phyloP scores from a whole-genome alignment of 208 protist genomes.

The Angomonas ambiguus region DNA sequence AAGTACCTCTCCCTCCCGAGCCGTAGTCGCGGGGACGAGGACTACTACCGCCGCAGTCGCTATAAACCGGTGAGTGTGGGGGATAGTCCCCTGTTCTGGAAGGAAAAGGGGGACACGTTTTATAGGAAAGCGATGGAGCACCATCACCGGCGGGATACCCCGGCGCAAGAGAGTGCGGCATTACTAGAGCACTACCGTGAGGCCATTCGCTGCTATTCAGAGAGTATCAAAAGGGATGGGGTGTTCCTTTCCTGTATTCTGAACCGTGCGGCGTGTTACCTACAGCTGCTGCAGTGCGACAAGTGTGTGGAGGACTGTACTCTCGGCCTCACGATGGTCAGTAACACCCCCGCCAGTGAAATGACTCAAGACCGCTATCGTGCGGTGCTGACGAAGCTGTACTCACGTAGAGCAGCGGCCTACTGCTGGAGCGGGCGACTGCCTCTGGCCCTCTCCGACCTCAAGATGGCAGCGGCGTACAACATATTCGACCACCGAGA shows the following conservation, averaged over 20 bases:
- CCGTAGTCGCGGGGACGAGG: constrained; percentile 85
- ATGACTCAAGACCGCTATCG: constrained; percentile 88
- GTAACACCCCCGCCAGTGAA: constrained; percentile 87
- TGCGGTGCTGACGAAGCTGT: constrained; percentile 81
- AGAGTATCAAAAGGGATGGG: constrained; percentile 91
- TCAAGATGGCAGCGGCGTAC: constrained; percentile 84
- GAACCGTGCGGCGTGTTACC: constrained; percentile 84
- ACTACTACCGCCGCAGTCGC: constrained; percentile 89
- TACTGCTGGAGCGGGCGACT: constrained; percentile 76
- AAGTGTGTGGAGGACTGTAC: constrained; percentile 84
- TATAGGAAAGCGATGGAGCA: constrained; percentile 48
- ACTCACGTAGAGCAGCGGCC: constrained; percentile 78
- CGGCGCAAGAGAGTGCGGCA: not conserved
- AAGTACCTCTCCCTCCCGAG: constrained; percentile 72
- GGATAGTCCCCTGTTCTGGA: constrained; percentile 92
- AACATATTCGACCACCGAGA: constrained; percentile 49
- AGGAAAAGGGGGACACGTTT: constrained; percentile 81
- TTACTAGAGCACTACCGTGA: constrained; percentile 6
- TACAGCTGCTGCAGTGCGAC: constrained; percentile 78
- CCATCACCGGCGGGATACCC: not conserved
- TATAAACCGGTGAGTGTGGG: constrained; percentile 90
- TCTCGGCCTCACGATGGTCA: constrained; percentile 81
- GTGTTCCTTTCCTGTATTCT: constrained; percentile 87
- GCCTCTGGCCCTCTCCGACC: constrained; percentile 55
- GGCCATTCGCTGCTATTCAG: constrained; percentile 84